Conservation (phyloP, 352 stramenopile genomes). For the Globisporangium ultimum region DNA sequence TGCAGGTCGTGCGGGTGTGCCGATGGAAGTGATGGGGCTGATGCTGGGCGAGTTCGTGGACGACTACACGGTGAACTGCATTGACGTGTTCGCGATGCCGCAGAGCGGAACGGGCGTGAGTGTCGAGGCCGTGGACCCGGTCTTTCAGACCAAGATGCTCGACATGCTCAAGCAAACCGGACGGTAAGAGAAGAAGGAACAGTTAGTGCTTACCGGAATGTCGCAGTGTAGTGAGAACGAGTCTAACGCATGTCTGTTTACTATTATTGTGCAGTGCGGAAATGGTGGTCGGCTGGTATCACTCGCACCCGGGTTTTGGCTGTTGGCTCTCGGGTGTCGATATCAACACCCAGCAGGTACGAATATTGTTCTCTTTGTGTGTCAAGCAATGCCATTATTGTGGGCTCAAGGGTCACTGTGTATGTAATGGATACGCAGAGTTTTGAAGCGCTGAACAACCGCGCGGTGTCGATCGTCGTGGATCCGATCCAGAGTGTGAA, state of each 20-base stretch:
- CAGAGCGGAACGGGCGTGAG: conserved; percentile 95
- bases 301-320: conserved; percentile 99
- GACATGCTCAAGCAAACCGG: conserved; percentile 99
- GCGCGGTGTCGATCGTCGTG: conserved; percentile 98
- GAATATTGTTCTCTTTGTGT: background rate
- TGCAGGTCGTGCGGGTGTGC: conserved; percentile 93
- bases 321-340: conserved; percentile 99
- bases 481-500: conserved; percentile 99
- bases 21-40: conserved; percentile 99
- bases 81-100: conserved; percentile 99
- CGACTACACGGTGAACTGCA: conserved; percentile 99
- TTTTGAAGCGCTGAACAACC: conserved; percentile 98
- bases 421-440: conserved; percentile 36
- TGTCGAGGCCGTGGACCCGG: conserved; percentile 98
- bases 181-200: conserved; percentile 47
- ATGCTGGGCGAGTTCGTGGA: conserved; percentile 99
- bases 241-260: background rate
- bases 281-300: conserved; percentile 98
- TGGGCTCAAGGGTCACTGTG: background rate
- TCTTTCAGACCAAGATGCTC: conserved; percentile 99
- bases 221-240: background rate
- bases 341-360: conserved; percentile 97
- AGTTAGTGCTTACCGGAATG: too few relatives aligned
- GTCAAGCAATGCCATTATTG: background rate
- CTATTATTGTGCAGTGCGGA: conserved; percentile 44